These are phyloP conservation scores for Boletus vermiculosoides DNA, from an alignment of 768 basidiomycete species.

Conservation along the genomic window DNA sequence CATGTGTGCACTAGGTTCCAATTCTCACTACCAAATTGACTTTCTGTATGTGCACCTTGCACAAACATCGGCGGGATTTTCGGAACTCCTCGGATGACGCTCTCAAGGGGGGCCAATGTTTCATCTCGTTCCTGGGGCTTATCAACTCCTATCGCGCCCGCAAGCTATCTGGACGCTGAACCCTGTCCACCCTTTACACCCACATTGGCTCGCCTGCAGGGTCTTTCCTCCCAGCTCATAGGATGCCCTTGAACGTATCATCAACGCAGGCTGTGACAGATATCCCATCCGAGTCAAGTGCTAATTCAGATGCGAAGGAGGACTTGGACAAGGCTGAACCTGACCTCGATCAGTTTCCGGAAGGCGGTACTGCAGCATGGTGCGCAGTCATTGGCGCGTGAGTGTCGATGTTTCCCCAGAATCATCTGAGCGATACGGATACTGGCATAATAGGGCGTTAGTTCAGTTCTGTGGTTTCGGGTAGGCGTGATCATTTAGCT, in stretches of 20 bases:
- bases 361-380: conserved; percentile 31
- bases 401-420: neutral
- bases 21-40: too few species aligned
- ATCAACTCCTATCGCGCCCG: too few species aligned
- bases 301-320: conserved; percentile 1
- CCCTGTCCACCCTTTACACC: neutral
- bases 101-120: neutral
- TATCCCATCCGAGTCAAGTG: neutral
- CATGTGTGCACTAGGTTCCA: too few species aligned
- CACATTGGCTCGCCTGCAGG: too few species aligned
- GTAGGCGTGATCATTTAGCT: conserved; percentile 3
- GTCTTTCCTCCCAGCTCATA: neutral
- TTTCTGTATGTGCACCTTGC: too few species aligned
- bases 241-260: conserved; percentile 7
- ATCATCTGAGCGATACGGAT: neutral
- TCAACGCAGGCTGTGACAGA: neutral
- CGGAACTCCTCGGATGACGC: neutral
- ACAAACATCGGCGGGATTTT: too few species aligned
- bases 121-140: neutral
- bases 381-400: conserved; percentile 24
- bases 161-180: neutral
- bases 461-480: conserved; percentile 36
- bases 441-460: conserved; percentile 24
- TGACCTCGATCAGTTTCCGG: conserved; percentile 21
- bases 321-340: neutral